A percentile compares a stretch with the other conserved stretches of the same genome.
These are phyloP conservation scores for Lolium rigidum DNA, from an alignment of 176 grass and related monocot species.

Conservation along the genomic window DNA sequence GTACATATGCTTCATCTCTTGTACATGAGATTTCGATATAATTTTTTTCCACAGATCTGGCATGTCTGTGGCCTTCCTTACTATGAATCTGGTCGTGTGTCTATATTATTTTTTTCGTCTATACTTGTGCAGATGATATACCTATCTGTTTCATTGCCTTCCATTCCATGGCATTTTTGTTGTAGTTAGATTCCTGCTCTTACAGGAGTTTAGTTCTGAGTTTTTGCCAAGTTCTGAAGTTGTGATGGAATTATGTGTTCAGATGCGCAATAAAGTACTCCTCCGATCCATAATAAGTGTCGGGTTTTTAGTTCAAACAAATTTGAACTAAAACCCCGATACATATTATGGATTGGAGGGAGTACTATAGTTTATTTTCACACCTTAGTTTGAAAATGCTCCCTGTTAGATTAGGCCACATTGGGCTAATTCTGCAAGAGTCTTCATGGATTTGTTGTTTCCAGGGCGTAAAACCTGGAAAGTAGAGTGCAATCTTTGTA, in stretches of 20 bases:
- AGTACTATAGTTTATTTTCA: background rate
- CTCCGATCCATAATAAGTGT: too few species aligned
- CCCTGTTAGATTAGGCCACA: background rate
- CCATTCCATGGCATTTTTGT: background rate
- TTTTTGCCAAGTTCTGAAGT: background rate
- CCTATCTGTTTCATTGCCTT: background rate
- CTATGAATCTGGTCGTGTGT: background rate
- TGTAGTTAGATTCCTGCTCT: background rate
- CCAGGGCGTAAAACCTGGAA: background rate
- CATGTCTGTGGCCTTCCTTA: constrained; percentile 6
- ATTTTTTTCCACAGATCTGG: constrained; percentile 17
- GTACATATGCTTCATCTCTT: constrained; percentile 47
- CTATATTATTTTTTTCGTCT: background rate
- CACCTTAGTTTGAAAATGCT: background rate
- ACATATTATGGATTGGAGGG: too few species aligned
- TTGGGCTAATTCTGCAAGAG: background rate
- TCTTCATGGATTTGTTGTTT: background rate
- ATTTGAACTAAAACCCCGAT: too few species aligned
- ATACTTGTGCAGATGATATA: constrained; percentile 23
- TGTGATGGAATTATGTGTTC: background rate
- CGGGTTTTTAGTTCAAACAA: too few species aligned
- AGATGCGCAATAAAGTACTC: background rate
- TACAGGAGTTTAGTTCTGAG: background rate
- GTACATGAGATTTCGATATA: constrained; percentile 46
- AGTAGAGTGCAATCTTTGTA: background rate